Evolutionary conservation across 2,329 filamentous ascomycete species (phyloP).

Genomic region (Sporothrix brasiliensis): DNA sequence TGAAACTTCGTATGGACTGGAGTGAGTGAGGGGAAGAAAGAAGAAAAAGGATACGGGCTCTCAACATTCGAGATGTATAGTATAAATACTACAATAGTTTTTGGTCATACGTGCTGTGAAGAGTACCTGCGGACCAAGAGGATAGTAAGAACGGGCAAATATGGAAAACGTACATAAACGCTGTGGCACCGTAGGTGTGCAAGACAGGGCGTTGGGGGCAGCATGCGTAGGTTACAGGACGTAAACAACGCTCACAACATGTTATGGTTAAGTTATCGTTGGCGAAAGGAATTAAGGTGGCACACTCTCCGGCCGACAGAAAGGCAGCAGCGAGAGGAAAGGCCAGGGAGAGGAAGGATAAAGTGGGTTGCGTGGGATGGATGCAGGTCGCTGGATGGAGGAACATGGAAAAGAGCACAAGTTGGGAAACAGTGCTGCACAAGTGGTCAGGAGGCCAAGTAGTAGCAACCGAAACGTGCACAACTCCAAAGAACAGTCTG

Average conservation of each 20-base stretch:
- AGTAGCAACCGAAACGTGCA: not conserved
- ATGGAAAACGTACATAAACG: constrained; percentile 11
- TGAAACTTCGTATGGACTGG: not conserved
- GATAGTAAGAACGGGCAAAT: constrained; percentile 15
- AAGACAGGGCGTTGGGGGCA: constrained; percentile 15
- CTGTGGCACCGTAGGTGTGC: not conserved
- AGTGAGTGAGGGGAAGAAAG: not conserved
- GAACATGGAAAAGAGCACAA: not conserved
- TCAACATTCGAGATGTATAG: not conserved
- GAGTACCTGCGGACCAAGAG: not conserved
- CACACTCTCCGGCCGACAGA: not conserved
- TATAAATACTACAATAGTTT: not conserved
- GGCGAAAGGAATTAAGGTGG: not conserved
- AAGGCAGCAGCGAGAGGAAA: not conserved
- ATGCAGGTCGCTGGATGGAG: constrained; percentile 13
- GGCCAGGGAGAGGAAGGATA: not conserved
- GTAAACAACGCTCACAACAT: constrained; percentile 5
- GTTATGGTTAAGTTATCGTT: not conserved
- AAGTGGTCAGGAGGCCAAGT: not conserved
- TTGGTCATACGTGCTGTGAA: no score
- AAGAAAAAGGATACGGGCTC: not conserved
- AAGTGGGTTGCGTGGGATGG: constrained; percentile 18
- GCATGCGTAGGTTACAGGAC: not conserved
- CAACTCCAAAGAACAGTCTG: not conserved
- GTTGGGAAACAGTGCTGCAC: not conserved